Base-by-base conservation (phyloP, 306 rosid species). In the Trichosanthes truncata region DNA sequence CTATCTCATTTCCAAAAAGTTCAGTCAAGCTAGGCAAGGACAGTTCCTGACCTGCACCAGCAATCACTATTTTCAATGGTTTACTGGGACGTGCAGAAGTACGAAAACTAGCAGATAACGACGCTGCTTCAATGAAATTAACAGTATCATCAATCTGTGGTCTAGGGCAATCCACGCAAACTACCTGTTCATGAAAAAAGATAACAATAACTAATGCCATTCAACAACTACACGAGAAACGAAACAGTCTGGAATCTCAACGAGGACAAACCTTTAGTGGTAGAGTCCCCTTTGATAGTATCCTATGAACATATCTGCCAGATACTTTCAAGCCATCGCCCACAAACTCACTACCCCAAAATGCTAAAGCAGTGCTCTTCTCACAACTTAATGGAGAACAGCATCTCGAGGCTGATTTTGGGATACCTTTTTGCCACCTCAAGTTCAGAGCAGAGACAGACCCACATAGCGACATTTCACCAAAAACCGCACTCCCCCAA, bases 131-230 rank as follows among this genome's bases (percentile, higher is more conserved):
- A 11, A 91, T 21, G 81, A 86, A 95, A 87, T 95, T 95, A 15
- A 77, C 91, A 33, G 97, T 90, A 51, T 79, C 89, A 10, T 91
- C 97, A 41, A 95, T 87, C 81, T 87, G 93, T 0, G 98, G 98
- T 57, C 98, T 88, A 5, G 98, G 98, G 78, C 87, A 95, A 60
- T 95, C 98, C 51, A 88, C n/a, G 49, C 96, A 95, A 82, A 91
- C 92, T 5, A 95, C 93, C 84, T 90, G 80, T 43, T 74, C 68
- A 51, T 23, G 60, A 59, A 51, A 14, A 41, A 61, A 48, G 65
- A 8, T 68, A 25, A 48, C 38, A 41, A 52, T 77, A 38, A 51
- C 71, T 51, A 78, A 49, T 38, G 76, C 77, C 73, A 49, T 29
- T 21, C 74, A 26, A 75, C 52, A 73, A 80, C 77, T 26, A 25